A percentile compares a stretch with the other conserved stretches of the same genome.
These are phyloP conservation scores for Macroventuria anomochaeta DNA, from an alignment of 2,329 filamentous ascomycete species.

Conservation along the genomic window DNA sequence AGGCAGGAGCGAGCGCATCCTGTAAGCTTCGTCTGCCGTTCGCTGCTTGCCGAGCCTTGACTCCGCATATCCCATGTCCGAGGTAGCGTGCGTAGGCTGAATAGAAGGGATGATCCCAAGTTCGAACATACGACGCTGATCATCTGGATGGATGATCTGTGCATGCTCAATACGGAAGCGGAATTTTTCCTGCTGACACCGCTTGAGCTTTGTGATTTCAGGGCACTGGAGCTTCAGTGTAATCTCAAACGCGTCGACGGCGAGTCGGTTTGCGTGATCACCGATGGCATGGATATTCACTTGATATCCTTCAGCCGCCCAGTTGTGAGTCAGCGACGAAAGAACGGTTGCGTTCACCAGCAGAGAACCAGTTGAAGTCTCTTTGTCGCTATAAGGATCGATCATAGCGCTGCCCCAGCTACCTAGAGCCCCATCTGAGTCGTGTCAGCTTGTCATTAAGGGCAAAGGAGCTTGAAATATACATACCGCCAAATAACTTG, in stretches of 20 bases:
- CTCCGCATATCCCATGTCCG: constrained; percentile 72
- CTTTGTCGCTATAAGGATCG: constrained; percentile 71
- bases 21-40: constrained; percentile 65
- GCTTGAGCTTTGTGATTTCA: constrained; percentile 32
- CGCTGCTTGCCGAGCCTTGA: constrained; percentile 64
- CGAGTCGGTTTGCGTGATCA: constrained; percentile 70
- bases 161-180: constrained; percentile 74
- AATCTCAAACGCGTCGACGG: constrained; percentile 67
- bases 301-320: constrained; percentile 68
- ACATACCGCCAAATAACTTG: constrained; percentile 71
- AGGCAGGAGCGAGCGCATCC: constrained; percentile 68
- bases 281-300: constrained; percentile 77
- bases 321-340: constrained; percentile 60
- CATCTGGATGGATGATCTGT: constrained; percentile 71
- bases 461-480: background rate
- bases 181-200: constrained; percentile 63
- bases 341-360: constrained; percentile 69
- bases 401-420: constrained; percentile 75
- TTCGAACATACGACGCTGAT: constrained; percentile 65
- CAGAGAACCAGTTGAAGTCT: constrained; percentile 67
- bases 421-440: constrained; percentile 69
- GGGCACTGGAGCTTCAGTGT: constrained; percentile 64
- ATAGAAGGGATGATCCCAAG: constrained; percentile 71
- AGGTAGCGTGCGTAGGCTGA: constrained; percentile 75
- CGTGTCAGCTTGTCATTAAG: constrained; percentile 18